phyloP scores from a whole-genome alignment of 768 basidiomycete species.

The Boletus sp. region DNA sequence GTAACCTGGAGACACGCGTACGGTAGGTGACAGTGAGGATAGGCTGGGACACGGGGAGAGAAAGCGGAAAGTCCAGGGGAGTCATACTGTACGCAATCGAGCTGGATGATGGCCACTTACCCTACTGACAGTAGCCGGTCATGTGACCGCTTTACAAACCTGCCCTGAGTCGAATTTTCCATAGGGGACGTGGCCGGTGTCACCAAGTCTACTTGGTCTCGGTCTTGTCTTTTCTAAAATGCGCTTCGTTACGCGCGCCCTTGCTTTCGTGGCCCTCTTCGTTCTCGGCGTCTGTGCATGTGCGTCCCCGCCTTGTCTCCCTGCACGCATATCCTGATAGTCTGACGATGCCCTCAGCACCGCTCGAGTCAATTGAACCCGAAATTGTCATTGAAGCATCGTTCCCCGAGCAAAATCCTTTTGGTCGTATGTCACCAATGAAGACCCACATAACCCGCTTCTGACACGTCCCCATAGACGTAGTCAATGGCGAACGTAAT shows the following conservation, averaged over 20 bases:
- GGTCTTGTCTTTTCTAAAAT: conserved; percentile 17
- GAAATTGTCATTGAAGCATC: conserved; percentile 52
- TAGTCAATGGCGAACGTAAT: conserved; percentile 83
- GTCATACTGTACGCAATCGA: conserved; percentile 1
- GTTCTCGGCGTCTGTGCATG: conserved; percentile 31
- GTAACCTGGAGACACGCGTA: conserved; percentile 28
- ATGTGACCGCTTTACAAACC: conserved; percentile 17
- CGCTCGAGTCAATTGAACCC: conserved; percentile 41
- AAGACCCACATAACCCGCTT: neutral
- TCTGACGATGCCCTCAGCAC: conserved; percentile 17
- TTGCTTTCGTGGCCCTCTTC: conserved; percentile 29
- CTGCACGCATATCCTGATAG: neutral
- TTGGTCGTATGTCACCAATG: conserved; percentile 58
- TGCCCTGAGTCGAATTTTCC: conserved; percentile 26
- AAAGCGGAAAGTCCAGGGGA: conserved; percentile 33
- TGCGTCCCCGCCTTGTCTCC: conserved; percentile 9
- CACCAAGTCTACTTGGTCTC: neutral
- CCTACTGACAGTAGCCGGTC: neutral
- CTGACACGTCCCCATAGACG: conserved; percentile 45
- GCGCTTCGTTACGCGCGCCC: conserved; percentile 32
- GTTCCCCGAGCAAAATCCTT: conserved; percentile 71
- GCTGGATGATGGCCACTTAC: neutral
- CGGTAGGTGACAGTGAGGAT: conserved; percentile 69
- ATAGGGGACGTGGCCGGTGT: conserved; percentile 26
- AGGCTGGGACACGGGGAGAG: conserved; percentile 47